These are phyloP conservation scores for Candida tammaniensis DNA, from an alignment of 805 yeast genomes.

Conservation along the genomic window DNA sequence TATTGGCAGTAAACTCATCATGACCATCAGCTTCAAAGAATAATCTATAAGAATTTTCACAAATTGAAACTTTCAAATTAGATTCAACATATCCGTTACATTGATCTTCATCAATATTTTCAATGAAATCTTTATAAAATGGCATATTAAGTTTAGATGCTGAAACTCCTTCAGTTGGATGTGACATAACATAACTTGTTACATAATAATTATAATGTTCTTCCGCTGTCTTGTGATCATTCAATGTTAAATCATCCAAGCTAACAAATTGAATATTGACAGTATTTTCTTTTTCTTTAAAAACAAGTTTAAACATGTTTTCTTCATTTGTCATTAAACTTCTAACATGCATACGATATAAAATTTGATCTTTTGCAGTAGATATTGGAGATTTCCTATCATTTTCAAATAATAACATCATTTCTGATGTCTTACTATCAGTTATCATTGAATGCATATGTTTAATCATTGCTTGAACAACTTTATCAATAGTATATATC, in stretches of 20 bases:
- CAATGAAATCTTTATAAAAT: conserved; percentile 59
- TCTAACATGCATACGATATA: conserved; percentile 86
- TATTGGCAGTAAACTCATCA: conserved; percentile 72
- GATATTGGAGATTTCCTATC: conserved; percentile 67
- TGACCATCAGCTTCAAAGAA: conserved; percentile 76
- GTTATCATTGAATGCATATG: conserved; percentile 83
- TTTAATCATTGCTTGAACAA: conserved; percentile 67
- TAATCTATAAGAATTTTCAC: conserved; percentile 73
- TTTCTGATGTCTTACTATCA: conserved; percentile 77
- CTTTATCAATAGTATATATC: conserved; percentile 89
- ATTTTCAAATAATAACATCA: conserved; percentile 74
- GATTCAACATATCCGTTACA: conserved; percentile 66
- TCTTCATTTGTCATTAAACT: conserved; percentile 77
- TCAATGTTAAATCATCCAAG: conserved; percentile 80
- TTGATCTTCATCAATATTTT: conserved; percentile 52
- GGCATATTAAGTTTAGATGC: conserved; percentile 76
- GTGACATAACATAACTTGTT: conserved; percentile 89
- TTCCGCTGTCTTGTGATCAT: conserved; percentile 64
- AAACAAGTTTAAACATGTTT: conserved; percentile 86
- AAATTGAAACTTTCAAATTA: conserved; percentile 72
- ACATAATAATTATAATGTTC: conserved; percentile 91
- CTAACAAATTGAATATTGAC: conserved; percentile 81
- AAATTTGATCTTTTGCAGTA: conserved; percentile 81
- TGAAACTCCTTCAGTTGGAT: conserved; percentile 95
- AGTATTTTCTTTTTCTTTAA: conserved; percentile 48